Conservation (phyloP, 352 stramenopile species). For the Phytophthora pisi region DNA sequence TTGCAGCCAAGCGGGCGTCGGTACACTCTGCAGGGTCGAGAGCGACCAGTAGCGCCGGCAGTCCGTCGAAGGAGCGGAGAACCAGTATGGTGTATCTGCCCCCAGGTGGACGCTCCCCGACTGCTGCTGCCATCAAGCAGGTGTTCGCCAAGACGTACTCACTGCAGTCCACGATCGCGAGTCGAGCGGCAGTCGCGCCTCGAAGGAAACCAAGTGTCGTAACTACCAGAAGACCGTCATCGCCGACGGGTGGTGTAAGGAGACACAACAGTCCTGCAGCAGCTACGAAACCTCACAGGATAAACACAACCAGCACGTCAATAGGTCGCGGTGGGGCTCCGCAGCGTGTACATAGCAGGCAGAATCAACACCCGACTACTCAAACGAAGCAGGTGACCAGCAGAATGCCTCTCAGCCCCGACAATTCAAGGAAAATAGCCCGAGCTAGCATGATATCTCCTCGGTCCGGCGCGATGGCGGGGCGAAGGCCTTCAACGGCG, state of each 20-base stretch:
- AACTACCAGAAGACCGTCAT: slow-evolving; percentile 9
- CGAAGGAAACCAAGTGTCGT: slow-evolving; percentile 4
- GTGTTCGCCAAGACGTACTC: slow-evolving; percentile 41
- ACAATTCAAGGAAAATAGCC: slow-evolving; percentile 1
- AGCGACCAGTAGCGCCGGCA: neutral
- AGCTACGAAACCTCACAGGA: slow-evolving; percentile 8
- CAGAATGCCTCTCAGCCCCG: neutral
- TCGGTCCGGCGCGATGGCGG: slow-evolving; percentile 2
- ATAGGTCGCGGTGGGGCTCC: neutral
- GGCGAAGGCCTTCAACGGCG: slow-evolving; percentile 14
- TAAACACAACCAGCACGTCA: slow-evolving; percentile 6
- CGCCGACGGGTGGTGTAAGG: slow-evolving; percentile 6
- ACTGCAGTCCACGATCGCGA: slow-evolving; percentile 47
- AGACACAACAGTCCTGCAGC: neutral
- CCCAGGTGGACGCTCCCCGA: slow-evolving; percentile 18
- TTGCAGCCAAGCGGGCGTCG: slow-evolving; percentile 1
- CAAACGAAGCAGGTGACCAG: slow-evolving; percentile 3
- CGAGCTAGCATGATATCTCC: slow-evolving; percentile 23
- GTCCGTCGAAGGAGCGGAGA: slow-evolving; percentile 19
- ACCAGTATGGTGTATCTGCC: slow-evolving; percentile 36
- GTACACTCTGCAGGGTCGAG: neutral
- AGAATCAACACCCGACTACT: neutral
- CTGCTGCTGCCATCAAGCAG: slow-evolving; percentile 12
- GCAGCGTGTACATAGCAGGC: neutral
- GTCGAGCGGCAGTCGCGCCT: slow-evolving; percentile 42